These are phyloP conservation scores for Peterozyma toletana DNA, from an alignment of 805 yeast genomes.

Conservation along the genomic window DNA sequence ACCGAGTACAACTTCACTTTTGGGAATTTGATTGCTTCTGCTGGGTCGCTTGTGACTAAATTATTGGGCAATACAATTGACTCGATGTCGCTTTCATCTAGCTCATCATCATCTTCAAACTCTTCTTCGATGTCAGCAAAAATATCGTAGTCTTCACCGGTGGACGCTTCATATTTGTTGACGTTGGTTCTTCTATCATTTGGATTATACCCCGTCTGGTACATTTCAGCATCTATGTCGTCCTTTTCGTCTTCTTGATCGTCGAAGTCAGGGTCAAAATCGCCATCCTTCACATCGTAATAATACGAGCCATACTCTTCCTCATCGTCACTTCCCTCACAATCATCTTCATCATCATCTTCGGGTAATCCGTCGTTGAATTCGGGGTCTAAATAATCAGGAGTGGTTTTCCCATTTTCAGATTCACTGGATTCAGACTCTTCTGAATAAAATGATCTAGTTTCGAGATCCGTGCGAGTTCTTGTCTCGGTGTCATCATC, in stretches of 20 bases:
- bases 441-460: neutral
- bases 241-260: neutral
- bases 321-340: neutral
- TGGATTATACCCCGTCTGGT: neutral
- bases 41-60: neutral
- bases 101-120: neutral
- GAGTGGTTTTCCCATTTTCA: slow-evolving; percentile 4
- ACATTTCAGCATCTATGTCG: neutral
- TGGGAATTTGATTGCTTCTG: neutral
- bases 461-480: neutral
- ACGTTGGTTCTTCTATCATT: neutral
- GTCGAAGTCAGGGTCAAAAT: neutral
- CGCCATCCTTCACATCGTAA: neutral
- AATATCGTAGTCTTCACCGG: neutral
- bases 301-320: no score
- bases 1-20: slow-evolving; percentile 1
- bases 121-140: neutral
- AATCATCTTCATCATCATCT: neutral
- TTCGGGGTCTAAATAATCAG: slow-evolving; percentile 6
- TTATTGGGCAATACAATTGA: neutral
- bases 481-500: neutral
- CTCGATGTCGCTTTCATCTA: neutral
- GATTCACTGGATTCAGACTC: slow-evolving; percentile 1
- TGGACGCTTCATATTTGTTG: neutral
- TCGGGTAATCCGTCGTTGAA: slow-evolving; percentile 1